Conservation (phyloP, 1,284 basidiomycete species). For the Apiotrichum akiyoshidainum region DNA sequence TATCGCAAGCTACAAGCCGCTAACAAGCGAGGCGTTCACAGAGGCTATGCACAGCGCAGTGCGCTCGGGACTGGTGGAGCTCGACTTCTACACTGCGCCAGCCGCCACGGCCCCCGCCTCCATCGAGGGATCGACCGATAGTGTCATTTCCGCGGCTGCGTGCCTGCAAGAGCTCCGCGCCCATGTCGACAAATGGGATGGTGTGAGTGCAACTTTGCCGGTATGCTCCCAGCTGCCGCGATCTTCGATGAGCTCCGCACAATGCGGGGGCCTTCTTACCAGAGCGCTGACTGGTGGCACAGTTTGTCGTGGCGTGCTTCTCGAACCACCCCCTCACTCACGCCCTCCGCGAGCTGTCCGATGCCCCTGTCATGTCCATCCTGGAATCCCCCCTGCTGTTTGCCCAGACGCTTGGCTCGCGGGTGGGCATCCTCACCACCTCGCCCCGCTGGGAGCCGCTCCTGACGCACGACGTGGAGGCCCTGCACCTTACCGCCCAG, state of each 20-base stretch:
- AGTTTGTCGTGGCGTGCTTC: slow-evolving; percentile 57
- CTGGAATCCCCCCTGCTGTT: slow-evolving; percentile 55
- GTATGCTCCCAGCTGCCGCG: neutral
- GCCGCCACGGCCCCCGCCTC: slow-evolving; percentile 46
- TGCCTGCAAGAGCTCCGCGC: slow-evolving; percentile 37
- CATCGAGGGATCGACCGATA: slow-evolving; percentile 53
- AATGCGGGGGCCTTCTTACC: neutral
- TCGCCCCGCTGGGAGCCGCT: slow-evolving; percentile 54
- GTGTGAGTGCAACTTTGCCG: slow-evolving; percentile 16
- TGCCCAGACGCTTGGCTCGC: slow-evolving; percentile 34
- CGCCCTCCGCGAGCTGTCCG: slow-evolving; percentile 50
- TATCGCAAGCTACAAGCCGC: neutral
- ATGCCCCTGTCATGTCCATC: slow-evolving; percentile 53
- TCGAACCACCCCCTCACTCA: slow-evolving; percentile 55
- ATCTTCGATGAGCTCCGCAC: neutral
- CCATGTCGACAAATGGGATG: slow-evolving; percentile 24
- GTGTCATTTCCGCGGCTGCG: slow-evolving; percentile 48
- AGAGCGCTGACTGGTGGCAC: slow-evolving; percentile 11
- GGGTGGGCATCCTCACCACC: slow-evolving; percentile 57
- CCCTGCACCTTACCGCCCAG: slow-evolving; percentile 33
- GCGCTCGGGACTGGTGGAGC: slow-evolving; percentile 11
- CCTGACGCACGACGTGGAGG: slow-evolving; percentile 48
- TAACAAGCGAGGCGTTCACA: slow-evolving; percentile 18
- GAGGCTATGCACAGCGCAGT: slow-evolving; percentile 11
- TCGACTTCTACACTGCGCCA: slow-evolving; percentile 53